phyloP scores from a whole-genome alignment of 495 filamentous ascomycete genomes.

The Aspergillus nanangensis region DNA sequence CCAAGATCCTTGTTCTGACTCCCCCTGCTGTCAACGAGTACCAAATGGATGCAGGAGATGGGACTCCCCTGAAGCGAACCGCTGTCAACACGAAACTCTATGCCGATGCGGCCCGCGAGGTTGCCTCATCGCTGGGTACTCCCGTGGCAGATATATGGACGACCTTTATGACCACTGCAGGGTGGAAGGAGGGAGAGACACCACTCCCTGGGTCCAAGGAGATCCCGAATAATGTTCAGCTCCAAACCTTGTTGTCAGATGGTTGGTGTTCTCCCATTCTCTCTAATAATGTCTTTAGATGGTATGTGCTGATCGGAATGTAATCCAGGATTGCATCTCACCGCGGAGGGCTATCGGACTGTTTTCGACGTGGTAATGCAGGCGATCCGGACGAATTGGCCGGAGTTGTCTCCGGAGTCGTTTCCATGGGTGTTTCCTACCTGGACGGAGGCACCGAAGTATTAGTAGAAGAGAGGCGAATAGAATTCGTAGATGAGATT shows the following conservation, averaged over 20 bases:
- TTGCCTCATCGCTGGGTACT: constrained; percentile 58
- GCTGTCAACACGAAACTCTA: constrained; percentile 63
- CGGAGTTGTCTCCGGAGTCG: constrained; percentile 51
- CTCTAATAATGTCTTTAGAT: not conserved
- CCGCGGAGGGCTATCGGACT: constrained; percentile 54
- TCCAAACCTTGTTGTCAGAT: constrained; percentile 53
- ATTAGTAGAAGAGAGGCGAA: not conserved
- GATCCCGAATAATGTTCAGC: constrained; percentile 40
- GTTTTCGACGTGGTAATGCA: constrained; percentile 53
- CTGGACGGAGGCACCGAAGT: constrained; percentile 48
- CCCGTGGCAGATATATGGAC: constrained; percentile 72
- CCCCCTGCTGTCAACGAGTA: constrained; percentile 83
- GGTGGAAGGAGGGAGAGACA: constrained; percentile 56
- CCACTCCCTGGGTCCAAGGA: constrained; percentile 51
- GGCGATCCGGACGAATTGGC: constrained; percentile 49
- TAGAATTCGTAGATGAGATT: not conserved
- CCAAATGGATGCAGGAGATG: constrained; percentile 43
- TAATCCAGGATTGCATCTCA: constrained; percentile 57
- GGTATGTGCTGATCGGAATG: constrained; percentile 8
- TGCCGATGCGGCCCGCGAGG: constrained; percentile 61
- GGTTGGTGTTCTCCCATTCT: constrained; percentile 37
- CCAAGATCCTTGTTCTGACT: constrained; percentile 70
- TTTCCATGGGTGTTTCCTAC: constrained; percentile 50
- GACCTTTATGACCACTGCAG: constrained; percentile 60
- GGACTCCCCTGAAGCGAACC: constrained; percentile 56